phyloP scores from a whole-genome alignment of 2,329 filamentous ascomycete genomes.

The Fusarium napiforme region DNA sequence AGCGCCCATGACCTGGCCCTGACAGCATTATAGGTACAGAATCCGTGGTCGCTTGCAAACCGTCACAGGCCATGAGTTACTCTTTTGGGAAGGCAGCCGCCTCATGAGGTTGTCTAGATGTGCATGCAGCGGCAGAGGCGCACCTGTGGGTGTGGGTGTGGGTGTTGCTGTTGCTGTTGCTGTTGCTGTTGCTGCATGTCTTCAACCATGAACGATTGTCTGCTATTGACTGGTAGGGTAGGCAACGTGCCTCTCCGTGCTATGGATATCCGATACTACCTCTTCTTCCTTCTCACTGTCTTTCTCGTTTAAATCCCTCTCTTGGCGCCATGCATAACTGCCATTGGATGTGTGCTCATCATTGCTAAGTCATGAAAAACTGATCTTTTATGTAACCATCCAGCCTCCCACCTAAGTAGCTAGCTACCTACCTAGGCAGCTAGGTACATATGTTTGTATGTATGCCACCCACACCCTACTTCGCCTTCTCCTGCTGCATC shows the following conservation, averaged over 20 bases:
- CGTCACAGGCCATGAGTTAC: background rate
- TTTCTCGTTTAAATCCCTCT: constrained; percentile 1
- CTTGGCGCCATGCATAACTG: constrained; percentile 22
- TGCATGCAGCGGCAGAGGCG: constrained; percentile 30
- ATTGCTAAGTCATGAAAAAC: constrained; percentile 26
- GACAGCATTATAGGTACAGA: constrained; percentile 2
- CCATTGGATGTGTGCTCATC: background rate
- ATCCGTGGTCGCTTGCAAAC: background rate
- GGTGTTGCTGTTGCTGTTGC: background rate
- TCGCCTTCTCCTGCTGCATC: background rate
- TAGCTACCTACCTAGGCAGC: background rate
- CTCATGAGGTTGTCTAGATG: background rate
- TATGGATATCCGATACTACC: background rate
- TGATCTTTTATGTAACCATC: constrained; percentile 20
- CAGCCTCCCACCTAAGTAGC: background rate
- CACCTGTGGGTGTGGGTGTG: background rate
- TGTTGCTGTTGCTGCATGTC: background rate
- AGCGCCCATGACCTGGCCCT: constrained; percentile 17
- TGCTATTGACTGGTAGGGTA: constrained; percentile 4
- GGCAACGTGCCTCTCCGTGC: background rate
- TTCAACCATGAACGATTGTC: constrained; percentile 10
- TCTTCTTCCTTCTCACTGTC: background rate
- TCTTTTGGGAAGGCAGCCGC: constrained; percentile 1
- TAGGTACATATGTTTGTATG: background rate
- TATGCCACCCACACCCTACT: constrained; percentile 18